phyloP scores from a whole-genome alignment of 495 filamentous ascomycete species.

The Neohortaea acidophila region DNA sequence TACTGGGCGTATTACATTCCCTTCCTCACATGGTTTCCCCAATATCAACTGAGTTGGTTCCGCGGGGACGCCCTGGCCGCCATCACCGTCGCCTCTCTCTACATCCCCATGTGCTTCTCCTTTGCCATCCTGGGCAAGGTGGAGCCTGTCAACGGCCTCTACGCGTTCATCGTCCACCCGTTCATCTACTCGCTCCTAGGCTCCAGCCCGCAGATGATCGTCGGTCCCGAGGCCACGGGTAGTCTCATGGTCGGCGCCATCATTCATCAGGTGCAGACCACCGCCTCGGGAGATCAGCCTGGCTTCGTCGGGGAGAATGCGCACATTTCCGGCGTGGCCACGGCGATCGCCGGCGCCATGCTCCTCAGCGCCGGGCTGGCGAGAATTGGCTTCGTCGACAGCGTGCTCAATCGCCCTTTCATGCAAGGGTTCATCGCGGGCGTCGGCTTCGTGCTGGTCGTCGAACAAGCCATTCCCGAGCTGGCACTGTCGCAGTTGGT shows the following conservation, averaged over 20 bases:
- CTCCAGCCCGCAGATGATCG: conserved; percentile 2
- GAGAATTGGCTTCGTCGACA: conserved; percentile 2
- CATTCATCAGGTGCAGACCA: background rate
- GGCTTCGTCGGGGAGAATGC: conserved; percentile 2
- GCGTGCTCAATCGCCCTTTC: conserved; percentile 1
- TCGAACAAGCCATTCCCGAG: conserved; percentile 1
- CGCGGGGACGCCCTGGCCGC: background rate
- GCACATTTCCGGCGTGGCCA: background rate
- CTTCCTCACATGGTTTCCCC: background rate
- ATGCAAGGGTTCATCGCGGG: conserved; percentile 3
- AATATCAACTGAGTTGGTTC: background rate
- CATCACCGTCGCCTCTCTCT: background rate
- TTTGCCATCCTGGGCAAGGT: conserved; percentile 1
- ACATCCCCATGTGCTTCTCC: conserved; percentile 1
- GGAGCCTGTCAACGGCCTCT: conserved; percentile 1
- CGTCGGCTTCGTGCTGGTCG: background rate
- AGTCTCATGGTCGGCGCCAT: background rate
- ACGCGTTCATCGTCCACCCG: conserved; percentile 2
- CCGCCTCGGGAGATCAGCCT: background rate
- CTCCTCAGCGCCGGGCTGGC: background rate
- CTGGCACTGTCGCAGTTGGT: background rate
- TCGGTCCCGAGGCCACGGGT: conserved; percentile 1
- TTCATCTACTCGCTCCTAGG: background rate
- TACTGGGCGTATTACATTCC: conserved; percentile 2
- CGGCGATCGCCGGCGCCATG: background rate